Base-by-base conservation (phyloP, 2,329 filamentous ascomycete species). In the Cytospora mali region DNA sequence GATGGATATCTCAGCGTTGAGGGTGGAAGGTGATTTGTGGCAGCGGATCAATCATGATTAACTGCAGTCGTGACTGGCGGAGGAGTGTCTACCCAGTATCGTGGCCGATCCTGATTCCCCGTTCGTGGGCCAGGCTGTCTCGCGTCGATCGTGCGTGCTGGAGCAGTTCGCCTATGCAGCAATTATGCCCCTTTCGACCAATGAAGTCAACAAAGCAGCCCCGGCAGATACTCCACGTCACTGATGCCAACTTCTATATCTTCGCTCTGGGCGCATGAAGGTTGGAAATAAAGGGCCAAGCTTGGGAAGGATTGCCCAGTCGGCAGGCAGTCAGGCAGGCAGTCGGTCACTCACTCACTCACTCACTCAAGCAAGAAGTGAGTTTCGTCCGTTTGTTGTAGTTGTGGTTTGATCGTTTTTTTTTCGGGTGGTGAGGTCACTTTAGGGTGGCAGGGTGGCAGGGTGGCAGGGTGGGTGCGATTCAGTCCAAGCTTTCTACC, bases 111-210 rank as follows among this genome's bases (percentile, higher is more conserved):
- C 56, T 65, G 63, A 60, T 59, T 62, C 55, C 60, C 49, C 56
- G 56, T 63, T n/a, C 28, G 56, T 60, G 42, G 57, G 61, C 60
- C 63, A 65, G 56, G 55, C 60, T 65, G 63, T 58, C 63, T 60
- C 51, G 60, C 63, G 63, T 65, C 60, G 56, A 58, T 55, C 29
- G 61, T 57, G 60, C 63, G 56, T 54, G 55, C 50, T 39, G 57
- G 52, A 53, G 56, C 60, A 53, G 63, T 65, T 54, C 46, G 58
- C 55, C 48, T 62, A 42, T 42, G 52, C 63, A 58, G 57, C 54
- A 48, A 53, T 39, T 23, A 42, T 51, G 55, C 23, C 58, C 18
- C 33, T 53, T 33, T 62, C 60, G 60, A 60, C 60, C 49, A 57
- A 62, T 62, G 28, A 62, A 56, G 63, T 50, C 21, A 48, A 54